A percentile compares a stretch with the other conserved stretches of the same genome.
These are phyloP conservation scores for Quercus berberidifolia DNA, from an alignment of 306 rosid genomes.

Conservation along the genomic window DNA sequence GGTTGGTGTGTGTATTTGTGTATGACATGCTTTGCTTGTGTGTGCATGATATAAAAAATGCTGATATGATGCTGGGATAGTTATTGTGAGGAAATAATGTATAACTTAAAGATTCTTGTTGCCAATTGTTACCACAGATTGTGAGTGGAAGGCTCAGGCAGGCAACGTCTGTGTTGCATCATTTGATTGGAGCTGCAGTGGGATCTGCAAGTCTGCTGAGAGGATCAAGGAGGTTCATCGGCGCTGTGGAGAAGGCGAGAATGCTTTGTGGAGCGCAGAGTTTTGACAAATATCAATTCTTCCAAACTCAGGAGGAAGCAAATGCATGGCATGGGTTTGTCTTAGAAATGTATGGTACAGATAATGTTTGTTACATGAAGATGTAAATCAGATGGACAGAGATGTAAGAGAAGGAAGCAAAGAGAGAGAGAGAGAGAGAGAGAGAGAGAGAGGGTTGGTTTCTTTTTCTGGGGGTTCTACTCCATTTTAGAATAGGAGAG, in stretches of 20 bases:
- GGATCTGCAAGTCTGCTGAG: slow-evolving; percentile 56
- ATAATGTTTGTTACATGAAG: not conserved
- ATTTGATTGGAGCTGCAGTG: slow-evolving; percentile 65
- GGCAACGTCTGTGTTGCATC: slow-evolving; percentile 59
- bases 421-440: not conserved
- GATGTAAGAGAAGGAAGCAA: not conserved
- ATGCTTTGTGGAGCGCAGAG: slow-evolving; percentile 45
- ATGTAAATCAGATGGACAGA: slow-evolving; percentile 22
- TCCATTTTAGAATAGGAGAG: slow-evolving; percentile 39
- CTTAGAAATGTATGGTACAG: not conserved
- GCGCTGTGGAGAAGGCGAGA: slow-evolving; percentile 62
- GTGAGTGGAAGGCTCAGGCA: slow-evolving; percentile 69
- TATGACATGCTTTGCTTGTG: not conserved
- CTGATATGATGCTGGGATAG: not conserved
- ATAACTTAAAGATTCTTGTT: not conserved
- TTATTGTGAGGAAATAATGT: not conserved
- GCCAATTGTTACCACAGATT: slow-evolving; percentile 35
- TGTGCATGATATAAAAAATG: not conserved
- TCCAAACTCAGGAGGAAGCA: slow-evolving; percentile 28
- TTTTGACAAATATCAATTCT: slow-evolving; percentile 24
- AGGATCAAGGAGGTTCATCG: slow-evolving; percentile 62
- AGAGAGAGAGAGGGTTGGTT: not conserved
- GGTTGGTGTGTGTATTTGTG: not conserved
- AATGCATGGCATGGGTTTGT: slow-evolving; percentile 15
- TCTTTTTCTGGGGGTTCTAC: slow-evolving; percentile 25